Evolutionary conservation across 1,284 basidiomycete species (phyloP), one percentile per base, ranked within the genome.

Genomic region (Stereum hirsutum): DNA sequence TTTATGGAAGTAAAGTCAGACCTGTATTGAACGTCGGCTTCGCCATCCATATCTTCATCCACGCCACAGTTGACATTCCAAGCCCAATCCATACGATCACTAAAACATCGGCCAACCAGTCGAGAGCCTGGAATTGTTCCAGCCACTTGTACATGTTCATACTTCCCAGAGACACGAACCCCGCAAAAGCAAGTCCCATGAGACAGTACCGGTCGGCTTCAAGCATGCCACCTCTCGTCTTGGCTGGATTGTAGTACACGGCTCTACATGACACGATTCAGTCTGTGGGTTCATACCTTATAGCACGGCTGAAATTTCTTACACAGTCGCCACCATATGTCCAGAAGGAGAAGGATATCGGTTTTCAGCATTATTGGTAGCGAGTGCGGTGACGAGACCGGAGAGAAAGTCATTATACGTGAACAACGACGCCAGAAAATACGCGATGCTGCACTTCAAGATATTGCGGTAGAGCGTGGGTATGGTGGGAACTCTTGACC

Each of bases 1-100:
- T 23, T 15, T 2, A 26, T 33, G 23, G 14, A 10, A 12, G 11
- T 44, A 6, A 28, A 24, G 34, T 21, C 12, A 31, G 28, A 78
- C 89, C 90, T n/a, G 90, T 88, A 54, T 92, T 93, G 60, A 95
- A 97, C 14, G 84, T 81, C 1, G 91, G 87, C 57, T 88, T 94
- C 7, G 69, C 77, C 66, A 97, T 89, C 81, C 86, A 92, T 5
- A 90, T 73, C 61, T 96, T 93, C 66, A 81, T 78, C 76, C 82
- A 97, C 0, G 91, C 90, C 19, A 96, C 63, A 0, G 74, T 57
- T 27, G 81, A 84, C 75, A 95, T 89, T 19, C 84, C 81, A 1
- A 89, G 52, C 1, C 89, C 93, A 46, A 96, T 73, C 83, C 86
- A 93, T 7, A 80, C 45, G 20, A 95, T 72, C 15, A 85, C 75